phyloP scores from a whole-genome alignment of 441 rosid species.

The Mallotus repandus region DNA sequence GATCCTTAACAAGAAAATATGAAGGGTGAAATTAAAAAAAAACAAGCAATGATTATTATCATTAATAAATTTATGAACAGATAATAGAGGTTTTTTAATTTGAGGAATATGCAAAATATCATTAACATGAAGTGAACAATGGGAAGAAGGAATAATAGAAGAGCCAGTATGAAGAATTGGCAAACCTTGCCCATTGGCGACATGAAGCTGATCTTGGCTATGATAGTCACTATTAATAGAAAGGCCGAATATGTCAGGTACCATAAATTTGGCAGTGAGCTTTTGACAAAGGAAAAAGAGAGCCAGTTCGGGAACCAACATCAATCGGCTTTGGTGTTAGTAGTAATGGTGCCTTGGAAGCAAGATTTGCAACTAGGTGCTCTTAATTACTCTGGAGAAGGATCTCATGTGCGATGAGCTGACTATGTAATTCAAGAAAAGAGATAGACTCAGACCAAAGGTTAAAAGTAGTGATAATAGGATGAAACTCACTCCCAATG shows the following conservation, averaged over 20 bases:
- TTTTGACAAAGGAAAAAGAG: too few relatives aligned
- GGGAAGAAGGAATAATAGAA: neutral
- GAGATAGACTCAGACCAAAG: neutral
- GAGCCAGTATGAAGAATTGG: neutral
- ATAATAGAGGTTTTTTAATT: neutral
- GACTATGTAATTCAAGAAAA: neutral
- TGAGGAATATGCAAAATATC: neutral
- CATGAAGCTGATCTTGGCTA: neutral
- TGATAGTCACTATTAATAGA: neutral
- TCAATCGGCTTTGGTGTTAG: neutral
- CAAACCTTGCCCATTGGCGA: neutral
- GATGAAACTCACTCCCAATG: neutral
- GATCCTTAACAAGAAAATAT: neutral
- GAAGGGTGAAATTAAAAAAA: neutral
- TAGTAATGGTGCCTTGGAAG: neutral
- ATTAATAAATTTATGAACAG: neutral
- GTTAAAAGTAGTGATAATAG: neutral
- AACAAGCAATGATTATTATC: neutral
- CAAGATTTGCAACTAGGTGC: neutral
- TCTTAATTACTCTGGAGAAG: neutral
- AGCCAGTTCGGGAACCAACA: neutral
- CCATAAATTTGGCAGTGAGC: neutral
- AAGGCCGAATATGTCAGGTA: neutral
- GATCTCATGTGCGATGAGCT: neutral
- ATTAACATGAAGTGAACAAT: neutral